Evolutionary conservation across 495 filamentous ascomycete genomes (phyloP), one percentile per base, ranked within the genome.

Genomic region (Astrocystis sublimbata): DNA sequence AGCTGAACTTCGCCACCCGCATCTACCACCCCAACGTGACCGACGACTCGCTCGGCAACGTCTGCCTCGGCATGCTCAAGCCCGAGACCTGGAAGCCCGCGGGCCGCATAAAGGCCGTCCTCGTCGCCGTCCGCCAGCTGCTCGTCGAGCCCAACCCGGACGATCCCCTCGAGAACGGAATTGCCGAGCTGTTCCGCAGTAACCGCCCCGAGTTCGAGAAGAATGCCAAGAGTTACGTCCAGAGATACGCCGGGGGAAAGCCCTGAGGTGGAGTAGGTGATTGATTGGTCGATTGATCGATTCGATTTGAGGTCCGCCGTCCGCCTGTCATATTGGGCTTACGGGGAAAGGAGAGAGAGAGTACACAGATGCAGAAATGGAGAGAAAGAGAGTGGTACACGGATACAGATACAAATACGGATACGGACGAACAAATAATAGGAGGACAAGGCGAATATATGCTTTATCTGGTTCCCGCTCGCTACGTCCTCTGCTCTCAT

Each of bases 21-120:
- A 92, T 98, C 78, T 98, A 96, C 81, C 94, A 98, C 82, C 96
- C 96, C 13, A 98, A 98, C 77, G 87, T 98, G 46, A 92, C 90
- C 71, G 97, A 97, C 81, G 96, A 98, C 75, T 88, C 88, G 66
- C 49, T 89, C 60, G 94, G 94, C 8, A 86, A 81, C 70, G 96
- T 98, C 89, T 98, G 94, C 75, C 83, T 98, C 35, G 89, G 87
- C 9, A 86, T 96, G 76, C 84, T 98, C 63, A 89, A 92, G 60
- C 66, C 86, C 23, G 96, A 97, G 61, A 89, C 92, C 69, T 98
- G 96, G 96, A 98, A 98, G 81, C 94, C 94, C 1, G 86, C 86
- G 31, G 89, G 86, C 61, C 89, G 88, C 76, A 85, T 98, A 61
- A 72, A 76, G 35, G 85, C 85, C 9, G 92, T 98, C 26, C 85